phyloP scores from a whole-genome alignment of 2,329 filamentous ascomycete genomes.

The Trichoderma sp. region DNA sequence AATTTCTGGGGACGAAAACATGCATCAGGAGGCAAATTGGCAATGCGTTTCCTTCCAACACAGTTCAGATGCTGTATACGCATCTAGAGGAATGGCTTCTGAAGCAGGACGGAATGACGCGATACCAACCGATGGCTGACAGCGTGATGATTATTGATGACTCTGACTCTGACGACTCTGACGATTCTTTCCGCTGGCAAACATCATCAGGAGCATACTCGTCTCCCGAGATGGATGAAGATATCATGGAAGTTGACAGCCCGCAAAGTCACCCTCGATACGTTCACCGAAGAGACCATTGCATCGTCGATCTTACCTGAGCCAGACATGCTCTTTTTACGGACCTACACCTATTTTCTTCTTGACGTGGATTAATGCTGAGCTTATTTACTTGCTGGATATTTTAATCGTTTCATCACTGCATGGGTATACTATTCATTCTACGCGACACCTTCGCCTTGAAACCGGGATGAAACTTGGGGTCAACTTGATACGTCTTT shows the following conservation, averaged over 20 bases:
- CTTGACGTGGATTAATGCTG: neutral
- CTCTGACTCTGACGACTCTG: conserved; percentile 34
- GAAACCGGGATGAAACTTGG: neutral
- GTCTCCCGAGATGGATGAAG: conserved; percentile 37
- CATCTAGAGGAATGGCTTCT: conserved; percentile 54
- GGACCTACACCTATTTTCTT: neutral
- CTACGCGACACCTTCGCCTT: neutral
- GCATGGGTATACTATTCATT: neutral
- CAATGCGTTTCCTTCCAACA: conserved; percentile 73
- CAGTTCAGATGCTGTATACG: conserved; percentile 55
- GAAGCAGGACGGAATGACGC: conserved; percentile 45
- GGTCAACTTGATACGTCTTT: neutral
- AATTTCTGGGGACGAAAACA: conserved; percentile 53
- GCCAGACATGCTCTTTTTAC: neutral
- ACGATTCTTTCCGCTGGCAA: conserved; percentile 23
- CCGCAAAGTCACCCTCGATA: neutral
- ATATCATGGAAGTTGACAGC: neutral
- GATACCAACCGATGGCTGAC: conserved; percentile 29
- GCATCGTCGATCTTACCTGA: conserved; percentile 18
- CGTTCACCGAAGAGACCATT: neutral
- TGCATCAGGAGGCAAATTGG: conserved; percentile 69
- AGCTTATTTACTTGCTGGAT: neutral
- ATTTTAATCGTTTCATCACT: neutral
- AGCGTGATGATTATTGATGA: conserved; percentile 37
- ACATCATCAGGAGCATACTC: conserved; percentile 22